Conservation (phyloP, 1,284 basidiomycete species). For the Laetiporus sulphureus region DNA sequence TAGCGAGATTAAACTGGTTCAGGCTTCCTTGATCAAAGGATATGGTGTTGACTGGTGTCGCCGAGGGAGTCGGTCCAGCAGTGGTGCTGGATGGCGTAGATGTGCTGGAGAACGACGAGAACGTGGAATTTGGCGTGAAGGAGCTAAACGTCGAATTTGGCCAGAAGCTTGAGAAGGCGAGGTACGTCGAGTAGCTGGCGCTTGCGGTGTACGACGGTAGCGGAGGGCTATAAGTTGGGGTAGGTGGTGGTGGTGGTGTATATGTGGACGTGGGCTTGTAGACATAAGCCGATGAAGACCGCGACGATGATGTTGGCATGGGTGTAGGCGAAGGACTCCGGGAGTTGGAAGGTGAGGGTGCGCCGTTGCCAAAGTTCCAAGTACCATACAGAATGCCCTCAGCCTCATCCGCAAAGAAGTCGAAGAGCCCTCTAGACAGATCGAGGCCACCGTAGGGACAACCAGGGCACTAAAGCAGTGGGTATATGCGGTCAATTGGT, state of each 20-base stretch:
- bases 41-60: conserved; percentile 6
- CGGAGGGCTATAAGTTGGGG: conserved; percentile 1
- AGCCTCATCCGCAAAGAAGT: conserved; percentile 39
- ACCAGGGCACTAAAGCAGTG: conserved; percentile 47
- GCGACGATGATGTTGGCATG: conserved; percentile 8
- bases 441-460: conserved; percentile 75
- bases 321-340: conserved; percentile 9
- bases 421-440: conserved; percentile 71
- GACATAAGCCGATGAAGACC: too few relatives aligned
- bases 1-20: conserved; percentile 17
- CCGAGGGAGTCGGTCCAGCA: conserved; percentile 3
- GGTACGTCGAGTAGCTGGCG: background rate
- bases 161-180: background rate
- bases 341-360: conserved; percentile 7
- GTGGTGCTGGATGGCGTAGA: conserved; percentile 1
- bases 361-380: conserved; percentile 15
- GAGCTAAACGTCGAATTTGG: conserved; percentile 4
- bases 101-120: conserved; percentile 1
- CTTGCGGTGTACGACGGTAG: background rate
- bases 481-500: background rate
- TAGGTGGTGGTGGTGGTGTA: conserved; percentile 1
- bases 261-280: background rate
- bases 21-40: conserved; percentile 16
- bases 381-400: conserved; percentile 15
- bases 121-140: conserved; percentile 1